phyloP scores from a whole-genome alignment of 257 asterid species.

The Euphrasia confusa region DNA sequence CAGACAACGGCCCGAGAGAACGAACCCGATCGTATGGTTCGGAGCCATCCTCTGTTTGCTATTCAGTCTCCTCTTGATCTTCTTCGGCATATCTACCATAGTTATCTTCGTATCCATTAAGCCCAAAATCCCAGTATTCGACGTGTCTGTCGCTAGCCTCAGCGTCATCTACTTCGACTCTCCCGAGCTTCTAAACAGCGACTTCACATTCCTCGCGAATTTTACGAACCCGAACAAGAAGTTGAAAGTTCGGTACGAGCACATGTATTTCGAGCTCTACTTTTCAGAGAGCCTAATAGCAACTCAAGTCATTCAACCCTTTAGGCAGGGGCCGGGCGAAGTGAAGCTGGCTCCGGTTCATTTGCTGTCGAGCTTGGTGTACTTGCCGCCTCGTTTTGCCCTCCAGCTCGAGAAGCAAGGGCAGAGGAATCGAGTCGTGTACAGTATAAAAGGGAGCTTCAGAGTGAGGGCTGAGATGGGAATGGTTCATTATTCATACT shows the following conservation, averaged over 20 bases:
- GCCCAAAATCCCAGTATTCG: slow-evolving; percentile 64
- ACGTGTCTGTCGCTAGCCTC: slow-evolving; percentile 61
- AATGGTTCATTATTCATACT: slow-evolving; percentile 53
- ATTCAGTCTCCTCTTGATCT: slow-evolving; percentile 59
- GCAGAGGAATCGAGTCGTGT: slow-evolving; percentile 54
- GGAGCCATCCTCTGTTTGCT: slow-evolving; percentile 57
- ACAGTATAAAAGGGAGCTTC: slow-evolving; percentile 50
- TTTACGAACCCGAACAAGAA: slow-evolving; percentile 75
- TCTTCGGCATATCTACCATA: slow-evolving; percentile 57
- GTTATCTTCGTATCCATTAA: slow-evolving; percentile 49
- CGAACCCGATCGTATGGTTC: slow-evolving; percentile 66
- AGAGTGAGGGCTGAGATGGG: slow-evolving; percentile 54
- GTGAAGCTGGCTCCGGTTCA: slow-evolving; percentile 37
- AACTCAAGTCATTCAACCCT: slow-evolving; percentile 54
- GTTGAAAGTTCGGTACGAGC: slow-evolving; percentile 53
- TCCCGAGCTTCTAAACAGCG: slow-evolving; percentile 57
- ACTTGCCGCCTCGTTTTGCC: slow-evolving; percentile 62
- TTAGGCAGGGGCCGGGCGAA: slow-evolving; percentile 49
- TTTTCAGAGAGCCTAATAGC: slow-evolving; percentile 60
- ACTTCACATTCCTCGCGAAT: slow-evolving; percentile 62
- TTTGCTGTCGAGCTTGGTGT: slow-evolving; percentile 71
- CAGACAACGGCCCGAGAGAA: slow-evolving; percentile 33
- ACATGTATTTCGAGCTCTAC: slow-evolving; percentile 53
- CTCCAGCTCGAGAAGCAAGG: slow-evolving; percentile 62
- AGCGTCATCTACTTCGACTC: slow-evolving; percentile 65